Percentiles rank a stretch among this genome's conserved stretches.
Conservation (phyloP, 257 asterid species). For the Jacaranda copaia region DNA sequence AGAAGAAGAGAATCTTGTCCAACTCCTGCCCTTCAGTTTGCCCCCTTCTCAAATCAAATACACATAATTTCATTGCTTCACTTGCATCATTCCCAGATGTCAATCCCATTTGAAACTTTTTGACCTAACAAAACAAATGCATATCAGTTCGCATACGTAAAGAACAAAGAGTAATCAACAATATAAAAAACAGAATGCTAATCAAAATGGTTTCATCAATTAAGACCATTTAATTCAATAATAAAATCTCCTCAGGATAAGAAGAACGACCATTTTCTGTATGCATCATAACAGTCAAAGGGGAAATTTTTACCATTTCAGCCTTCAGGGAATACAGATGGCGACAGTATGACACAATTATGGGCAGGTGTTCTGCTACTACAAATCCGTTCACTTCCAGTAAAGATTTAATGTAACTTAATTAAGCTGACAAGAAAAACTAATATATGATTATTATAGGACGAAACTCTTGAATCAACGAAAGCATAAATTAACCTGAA, state of each 20-base stretch:
- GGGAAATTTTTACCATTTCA: neutral
- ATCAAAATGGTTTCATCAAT: neutral
- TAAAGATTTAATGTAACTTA: neutral
- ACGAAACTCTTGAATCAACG: neutral
- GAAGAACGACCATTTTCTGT: neutral
- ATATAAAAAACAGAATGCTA: neutral
- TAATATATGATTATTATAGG: neutral
- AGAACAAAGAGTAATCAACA: neutral
- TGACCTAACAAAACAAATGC: constrained; percentile 30
- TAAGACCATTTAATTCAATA: constrained; percentile 6
- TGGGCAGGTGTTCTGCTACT: neutral
- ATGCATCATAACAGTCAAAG: neutral
- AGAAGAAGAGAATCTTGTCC: constrained; percentile 93
- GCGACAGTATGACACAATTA: neutral
- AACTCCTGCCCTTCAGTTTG: constrained; percentile 96
- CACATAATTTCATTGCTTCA: constrained; percentile 78
- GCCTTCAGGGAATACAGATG: neutral
- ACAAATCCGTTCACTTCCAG: neutral
- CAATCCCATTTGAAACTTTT: constrained; percentile 57
- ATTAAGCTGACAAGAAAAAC: neutral
- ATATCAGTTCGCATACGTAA: constrained; percentile 5
- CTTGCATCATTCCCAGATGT: constrained; percentile 60
- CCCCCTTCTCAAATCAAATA: constrained; percentile 96
- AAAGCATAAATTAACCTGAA: neutral
- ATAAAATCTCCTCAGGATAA: neutral